phyloP scores from a whole-genome alignment of 2,329 filamentous ascomycete genomes.

The Neofusicoccum cordaticola region DNA sequence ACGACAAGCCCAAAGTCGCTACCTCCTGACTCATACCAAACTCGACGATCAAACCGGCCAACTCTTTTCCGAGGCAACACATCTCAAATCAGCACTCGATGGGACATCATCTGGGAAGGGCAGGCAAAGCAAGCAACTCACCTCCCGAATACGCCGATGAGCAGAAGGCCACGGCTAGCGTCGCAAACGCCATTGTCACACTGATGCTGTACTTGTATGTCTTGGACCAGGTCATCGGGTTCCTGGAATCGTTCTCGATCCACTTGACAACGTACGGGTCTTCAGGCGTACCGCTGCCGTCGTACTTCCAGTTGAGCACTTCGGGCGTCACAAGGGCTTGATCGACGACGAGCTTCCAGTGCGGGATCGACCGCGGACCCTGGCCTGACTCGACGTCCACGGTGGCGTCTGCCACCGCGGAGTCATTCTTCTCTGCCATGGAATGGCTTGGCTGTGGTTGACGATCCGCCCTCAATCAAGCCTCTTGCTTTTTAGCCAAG shows the following conservation, averaged over 20 bases:
- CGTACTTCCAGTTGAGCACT: constrained; percentile 40
- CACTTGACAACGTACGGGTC: constrained; percentile 48
- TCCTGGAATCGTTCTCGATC: constrained; percentile 47
- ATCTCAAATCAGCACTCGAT: too few relatives aligned
- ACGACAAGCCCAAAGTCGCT: constrained; percentile 41
- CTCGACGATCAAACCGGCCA: constrained; percentile 37
- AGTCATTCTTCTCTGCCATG: neutral
- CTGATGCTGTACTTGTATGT: constrained; percentile 43
- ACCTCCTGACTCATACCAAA: constrained; percentile 41
- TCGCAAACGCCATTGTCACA: constrained; percentile 41
- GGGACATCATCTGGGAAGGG: too few relatives aligned
- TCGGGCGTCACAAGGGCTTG: constrained; percentile 38
- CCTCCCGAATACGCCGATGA: constrained; percentile 42
- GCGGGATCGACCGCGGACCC: constrained; percentile 24
- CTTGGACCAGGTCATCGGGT: constrained; percentile 40
- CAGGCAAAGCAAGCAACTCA: constrained; percentile 12
- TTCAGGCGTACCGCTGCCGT: constrained; percentile 42
- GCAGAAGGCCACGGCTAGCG: constrained; percentile 44
- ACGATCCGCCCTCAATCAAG: neutral
- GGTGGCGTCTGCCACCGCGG: neutral
- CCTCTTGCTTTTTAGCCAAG: neutral
- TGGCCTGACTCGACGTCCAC: constrained; percentile 15
- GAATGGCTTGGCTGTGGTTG: neutral
- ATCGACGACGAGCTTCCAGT: constrained; percentile 36
- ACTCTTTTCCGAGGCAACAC: constrained; percentile 24